Percentiles rank a stretch among this genome's conserved stretches.
Evolutionary conservation across 208 protist genomes (phyloP).

Genomic region (Leptomonas seymouri): DNA sequence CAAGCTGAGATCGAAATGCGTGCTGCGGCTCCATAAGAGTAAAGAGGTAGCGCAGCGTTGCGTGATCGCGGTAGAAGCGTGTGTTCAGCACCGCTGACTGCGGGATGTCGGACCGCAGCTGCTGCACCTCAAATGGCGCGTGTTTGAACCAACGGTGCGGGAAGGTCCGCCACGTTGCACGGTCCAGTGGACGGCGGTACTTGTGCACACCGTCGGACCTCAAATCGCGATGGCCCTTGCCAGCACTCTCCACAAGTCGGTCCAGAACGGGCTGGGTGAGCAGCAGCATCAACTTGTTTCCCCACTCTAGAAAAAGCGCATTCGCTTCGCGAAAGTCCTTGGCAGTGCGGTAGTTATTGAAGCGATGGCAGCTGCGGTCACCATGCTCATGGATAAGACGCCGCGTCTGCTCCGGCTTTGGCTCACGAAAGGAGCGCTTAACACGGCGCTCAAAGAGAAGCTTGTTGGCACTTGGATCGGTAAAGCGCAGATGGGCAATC

Average conservation of each 20-base stretch:
- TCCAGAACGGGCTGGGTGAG: conserved; percentile 78
- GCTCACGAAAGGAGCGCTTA: conserved; percentile 71
- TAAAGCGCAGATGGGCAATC: conserved; percentile 70
- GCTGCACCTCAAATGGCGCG: conserved; percentile 89
- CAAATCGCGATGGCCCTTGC: conserved; percentile 60
- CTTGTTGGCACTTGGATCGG: conserved; percentile 63
- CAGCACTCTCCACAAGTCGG: conserved; percentile 76
- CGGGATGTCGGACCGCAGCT: conserved; percentile 87
- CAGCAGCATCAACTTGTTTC: conserved; percentile 81
- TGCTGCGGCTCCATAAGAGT: conserved; percentile 86
- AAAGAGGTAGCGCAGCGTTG: conserved; percentile 80
- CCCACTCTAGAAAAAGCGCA: conserved; percentile 73
- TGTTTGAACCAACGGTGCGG: conserved; percentile 88
- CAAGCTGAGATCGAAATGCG: conserved; percentile 61
- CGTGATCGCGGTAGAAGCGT: conserved; percentile 76
- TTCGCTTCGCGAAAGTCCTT: conserved; percentile 68
- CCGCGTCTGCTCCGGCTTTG: conserved; percentile 71
- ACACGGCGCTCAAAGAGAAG: conserved; percentile 72
- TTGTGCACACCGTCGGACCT: conserved; percentile 73
- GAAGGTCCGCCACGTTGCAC: conserved; percentile 79
- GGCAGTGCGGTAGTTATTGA: conserved; percentile 65
- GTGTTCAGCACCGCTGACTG: conserved; percentile 74
- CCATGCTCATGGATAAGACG: conserved; percentile 73
- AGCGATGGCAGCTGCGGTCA: conserved; percentile 38
- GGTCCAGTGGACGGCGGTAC: conserved; percentile 49